Base-by-base conservation (phyloP, 2,329 filamentous ascomycete species). In the Sclerotiophoma versabilis region DNA sequence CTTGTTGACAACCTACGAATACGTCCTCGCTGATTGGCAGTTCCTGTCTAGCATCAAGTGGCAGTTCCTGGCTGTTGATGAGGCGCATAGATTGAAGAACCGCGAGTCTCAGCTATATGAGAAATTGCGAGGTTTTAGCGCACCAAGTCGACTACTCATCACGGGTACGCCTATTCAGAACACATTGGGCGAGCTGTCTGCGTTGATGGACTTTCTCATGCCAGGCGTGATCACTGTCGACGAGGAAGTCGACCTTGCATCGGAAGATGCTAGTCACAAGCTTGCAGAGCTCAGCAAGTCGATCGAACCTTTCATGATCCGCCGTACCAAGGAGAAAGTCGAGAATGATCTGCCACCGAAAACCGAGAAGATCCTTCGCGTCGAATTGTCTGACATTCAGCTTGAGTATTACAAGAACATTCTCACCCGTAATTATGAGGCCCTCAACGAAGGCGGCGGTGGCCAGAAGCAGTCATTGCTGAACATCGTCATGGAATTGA, bases 351-450 rank as follows among this genome's bases (percentile, higher is more conserved):
- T 99, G 22, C 95, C 95, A 11, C 92, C 93, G 0, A 99, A 99
- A 80, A 96, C 92, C 0, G 95, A 99, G 75, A 99, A 98, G 80
- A 99, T 99, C 63, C 96, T 99, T 72, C 92, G 96, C 50, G 95
- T 99, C 33, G 95, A 98, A 75, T 82, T 99, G 44, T 96, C 95
- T 0, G 95, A 99, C 75, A 88, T 98, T 23, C 95, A 99, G 72
- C 81, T 98, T 9, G 93, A 99, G 61, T 98, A 97, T 75, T 99
- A 99, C 81, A 98, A 98, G 78, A 98, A 98, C 70, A 98, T 99
- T 54, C 82, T 99, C 20, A 98, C 95, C 0, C 88, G 93, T 68
- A 99, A 99, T 72, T 99, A 99, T 69, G 87, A 92, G 25, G 95
- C 93, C 3, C 83, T 99, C 26, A 96, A 96, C 66, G 91, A 96